Base-by-base conservation (phyloP, 225 moss, liverwort and hornwort species). In the Lunularia cruciata region DNA sequence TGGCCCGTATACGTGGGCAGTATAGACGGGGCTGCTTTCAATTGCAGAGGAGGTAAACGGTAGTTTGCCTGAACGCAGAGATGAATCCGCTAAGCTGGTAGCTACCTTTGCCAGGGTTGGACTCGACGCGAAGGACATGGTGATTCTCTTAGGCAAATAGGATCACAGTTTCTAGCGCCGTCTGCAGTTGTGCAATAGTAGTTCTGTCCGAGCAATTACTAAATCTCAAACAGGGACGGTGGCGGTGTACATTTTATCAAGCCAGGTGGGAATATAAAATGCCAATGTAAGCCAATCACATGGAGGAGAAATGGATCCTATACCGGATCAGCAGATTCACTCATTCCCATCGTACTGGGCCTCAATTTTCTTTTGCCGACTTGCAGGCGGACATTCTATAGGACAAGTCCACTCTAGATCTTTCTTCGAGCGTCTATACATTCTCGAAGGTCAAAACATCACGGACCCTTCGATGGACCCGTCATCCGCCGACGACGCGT, bases 381-480 rank as follows among this genome's bases (percentile, higher is more conserved):
- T 5, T 48, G 47, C 54, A 54, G 54, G 54, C 28, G 54, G 54
- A 11, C 54, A 54, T 28, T 54, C 54, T 6, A 54, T 54, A 10
- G 54, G 54, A 54, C 54, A 54, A 43, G 43, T 43, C 16, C 43
- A 43, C 43, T 43, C 12, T 6, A 16, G 43, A 43, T 11, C 43
- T 11, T 54, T 54, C 14, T 27, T 54, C 11, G 54, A 54, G 54
- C 54, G 54, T 26, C 27, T 54, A 28, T 54, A 54, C 26, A 54
- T 26, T 3, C 28, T 54, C 22, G 1, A 28, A 8, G 54, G 54
- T 54, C 54, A 19, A 5, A 51, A 51, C 22, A 51, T 51, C 0
- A 51, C 51, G 4, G 51, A 51, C 22, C 51, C 51, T 0, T 26
- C 54, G 14, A 54, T 54, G 54, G 54, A 54, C 54, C 27, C 54